A percentile compares a stretch with the other conserved stretches of the same genome.
Conservation (phyloP, 768 basidiomycete species). For the Exsudoporus frostii region DNA sequence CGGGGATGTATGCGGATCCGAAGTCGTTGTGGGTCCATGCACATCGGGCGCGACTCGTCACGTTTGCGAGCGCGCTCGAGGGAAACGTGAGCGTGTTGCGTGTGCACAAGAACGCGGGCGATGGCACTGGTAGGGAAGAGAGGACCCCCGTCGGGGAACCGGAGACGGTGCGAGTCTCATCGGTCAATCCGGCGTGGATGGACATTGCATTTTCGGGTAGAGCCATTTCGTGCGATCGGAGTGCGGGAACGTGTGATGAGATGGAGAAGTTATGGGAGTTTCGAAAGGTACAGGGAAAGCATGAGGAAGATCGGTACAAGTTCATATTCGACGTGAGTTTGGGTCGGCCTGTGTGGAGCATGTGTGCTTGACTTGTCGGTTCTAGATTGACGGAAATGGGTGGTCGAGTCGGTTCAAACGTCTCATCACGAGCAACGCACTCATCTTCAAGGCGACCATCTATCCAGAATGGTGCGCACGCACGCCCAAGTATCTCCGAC, state of each 20-base stretch:
- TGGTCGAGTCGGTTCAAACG: conserved; percentile 72
- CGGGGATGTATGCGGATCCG: conserved; percentile 51
- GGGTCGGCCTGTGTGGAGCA: neutral
- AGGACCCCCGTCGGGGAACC: conserved; percentile 35
- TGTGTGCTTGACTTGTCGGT: neutral
- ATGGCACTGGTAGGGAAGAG: neutral
- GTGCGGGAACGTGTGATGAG: conserved; percentile 35
- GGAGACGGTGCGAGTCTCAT: conserved; percentile 33
- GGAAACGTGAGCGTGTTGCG: conserved; percentile 39
- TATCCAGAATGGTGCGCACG: too few species aligned
- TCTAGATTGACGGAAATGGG: conserved; percentile 58
- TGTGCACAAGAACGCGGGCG: conserved; percentile 18
- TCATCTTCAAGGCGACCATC: conserved; percentile 68
- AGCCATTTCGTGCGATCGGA: conserved; percentile 40
- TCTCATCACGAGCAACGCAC: conserved; percentile 56
- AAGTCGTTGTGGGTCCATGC: conserved; percentile 44
- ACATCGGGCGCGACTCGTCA: conserved; percentile 50
- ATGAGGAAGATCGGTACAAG: conserved; percentile 55
- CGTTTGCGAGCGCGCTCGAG: conserved; percentile 38
- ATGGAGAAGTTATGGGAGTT: conserved; percentile 51
- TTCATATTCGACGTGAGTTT: conserved; percentile 54
- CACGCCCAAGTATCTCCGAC: too few species aligned
- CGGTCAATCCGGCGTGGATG: conserved; percentile 52
- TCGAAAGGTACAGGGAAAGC: conserved; percentile 39
- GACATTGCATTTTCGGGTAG: conserved; percentile 56